Evolutionary conservation across 352 stramenopile genomes (phyloP), one percentile per base, ranked within the genome.

Genomic region (Plasmopara viticola): DNA sequence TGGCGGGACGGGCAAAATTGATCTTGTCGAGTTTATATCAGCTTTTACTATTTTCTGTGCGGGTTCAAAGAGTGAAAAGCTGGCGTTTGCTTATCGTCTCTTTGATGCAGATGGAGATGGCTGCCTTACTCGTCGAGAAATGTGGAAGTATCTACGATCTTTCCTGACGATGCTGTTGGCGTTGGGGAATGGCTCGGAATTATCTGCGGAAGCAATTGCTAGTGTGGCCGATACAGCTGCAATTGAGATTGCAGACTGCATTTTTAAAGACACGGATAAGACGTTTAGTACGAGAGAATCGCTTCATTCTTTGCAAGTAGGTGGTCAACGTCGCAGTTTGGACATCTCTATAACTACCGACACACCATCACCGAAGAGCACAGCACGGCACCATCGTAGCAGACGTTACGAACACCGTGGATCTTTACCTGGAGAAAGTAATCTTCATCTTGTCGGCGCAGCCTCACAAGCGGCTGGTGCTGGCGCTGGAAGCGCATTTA

Each of bases 11-110:
- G 84, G 84, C 10, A 88, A 88, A 50, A 90, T 94, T 38, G 84
- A 94, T 48, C 51, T 89, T 33, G 58, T 89, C 9, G 87, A 98
- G 59, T 94, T 98, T 20, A 87, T 97, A 49, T 95, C 88, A 29
- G 93, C 91, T 14, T 87, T 98, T 43, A 94, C 86, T 5, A 78
- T 98, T 6, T 86, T 98, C 20, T 97, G 83, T 45, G 88, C 80
- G 4, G 95, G 94, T 3, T 97, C 93, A 25, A 98, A 98, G 62
- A 98, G 90, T 48, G 87, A 93, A 35, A 98, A 98, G 51, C 77
- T 98, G 0, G 86, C 84, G 6, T 95, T 95, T 44, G 80, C 84
- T 1, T 96, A 88, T 52, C 71, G 71, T 9, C 44, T 95, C n/a
- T 98, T 98, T 58, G 94, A 97, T 56, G 68, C 78, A 28, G 86